Conservation (phyloP, 306 rosid genomes). For the Styphnolobium japonicum region DNA sequence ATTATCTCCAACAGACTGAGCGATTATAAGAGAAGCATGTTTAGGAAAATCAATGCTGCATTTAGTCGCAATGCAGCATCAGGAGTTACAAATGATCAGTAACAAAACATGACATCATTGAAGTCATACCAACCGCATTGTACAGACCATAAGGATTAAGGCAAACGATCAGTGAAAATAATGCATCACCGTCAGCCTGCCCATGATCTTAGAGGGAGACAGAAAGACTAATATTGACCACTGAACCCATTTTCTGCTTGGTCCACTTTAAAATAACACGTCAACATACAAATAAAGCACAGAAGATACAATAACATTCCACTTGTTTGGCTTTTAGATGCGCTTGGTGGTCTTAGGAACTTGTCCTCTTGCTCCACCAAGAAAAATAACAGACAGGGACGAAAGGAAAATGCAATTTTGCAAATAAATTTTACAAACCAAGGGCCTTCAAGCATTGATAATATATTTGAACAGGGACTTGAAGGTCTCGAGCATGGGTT, state of each 20-base stretch:
- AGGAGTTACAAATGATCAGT: too few species aligned
- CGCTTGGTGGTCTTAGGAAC: constrained; percentile 27
- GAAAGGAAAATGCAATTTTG: constrained; percentile 33
- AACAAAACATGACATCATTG: neutral
- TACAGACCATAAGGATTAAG: neutral
- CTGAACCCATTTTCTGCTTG: constrained; percentile 23
- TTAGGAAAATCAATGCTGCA: neutral
- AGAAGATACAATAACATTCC: constrained; percentile 35
- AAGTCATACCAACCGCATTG: neutral
- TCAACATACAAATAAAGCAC: constrained; percentile 33
- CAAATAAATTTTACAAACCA: constrained; percentile 49
- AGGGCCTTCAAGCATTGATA: constrained; percentile 35
- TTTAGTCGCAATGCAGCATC: neutral
- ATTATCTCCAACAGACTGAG: too few species aligned
- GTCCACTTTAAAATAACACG: constrained; percentile 8
- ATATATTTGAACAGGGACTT: constrained; percentile 31
- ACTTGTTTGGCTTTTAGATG: constrained; percentile 37
- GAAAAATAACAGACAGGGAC: constrained; percentile 21
- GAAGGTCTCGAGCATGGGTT: constrained; percentile 28
- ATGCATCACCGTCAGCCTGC: neutral
- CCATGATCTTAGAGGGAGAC: neutral
- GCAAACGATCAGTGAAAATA: neutral
- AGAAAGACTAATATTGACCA: neutral
- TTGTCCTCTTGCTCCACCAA: constrained; percentile 32
- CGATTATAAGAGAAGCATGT: too few species aligned